phyloP scores from a whole-genome alignment of 306 rosid species.

The Lupinus albus region DNA sequence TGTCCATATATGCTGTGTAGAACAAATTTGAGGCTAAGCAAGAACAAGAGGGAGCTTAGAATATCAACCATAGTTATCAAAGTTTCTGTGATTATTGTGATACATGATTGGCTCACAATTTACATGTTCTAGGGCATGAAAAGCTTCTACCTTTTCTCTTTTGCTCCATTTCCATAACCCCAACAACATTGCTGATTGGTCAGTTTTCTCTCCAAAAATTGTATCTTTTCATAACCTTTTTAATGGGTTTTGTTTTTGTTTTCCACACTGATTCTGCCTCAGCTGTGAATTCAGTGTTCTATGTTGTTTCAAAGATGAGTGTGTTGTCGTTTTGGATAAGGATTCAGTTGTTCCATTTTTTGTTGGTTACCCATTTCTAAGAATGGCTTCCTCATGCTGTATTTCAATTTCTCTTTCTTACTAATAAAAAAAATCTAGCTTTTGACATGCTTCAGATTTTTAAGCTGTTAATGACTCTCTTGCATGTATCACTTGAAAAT shows the following conservation, averaged over 20 bases:
- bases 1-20: too few species aligned
- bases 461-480: conserved; percentile 26
- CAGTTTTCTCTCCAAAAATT: conserved; percentile 43
- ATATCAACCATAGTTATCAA: background rate
- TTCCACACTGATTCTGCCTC: conserved; percentile 15
- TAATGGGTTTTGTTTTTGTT: conserved; percentile 38
- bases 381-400: conserved; percentile 39
- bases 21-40: too few species aligned
- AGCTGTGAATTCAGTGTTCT: conserved; percentile 11
- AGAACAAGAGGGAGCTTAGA: too few species aligned
- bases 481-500: conserved; percentile 11
- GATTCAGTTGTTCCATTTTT: conserved; percentile 41
- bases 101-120: conserved; percentile 50
- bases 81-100: conserved; percentile 42
- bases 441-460: background rate
- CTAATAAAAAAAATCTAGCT: background rate
- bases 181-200: conserved; percentile 77
- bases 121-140: conserved; percentile 80
- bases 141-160: conserved; percentile 50
- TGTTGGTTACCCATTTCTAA: conserved; percentile 25
- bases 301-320: conserved; percentile 42
- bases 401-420: conserved; percentile 19
- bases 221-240: conserved; percentile 35
- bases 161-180: conserved; percentile 55
- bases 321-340: conserved; percentile 32